Percentiles rank a stretch among this genome's conserved stretches.
Evolutionary conservation across 192 early-diverging fungal genomes (phyloP).

Genomic region (Kappamyces sp.): DNA sequence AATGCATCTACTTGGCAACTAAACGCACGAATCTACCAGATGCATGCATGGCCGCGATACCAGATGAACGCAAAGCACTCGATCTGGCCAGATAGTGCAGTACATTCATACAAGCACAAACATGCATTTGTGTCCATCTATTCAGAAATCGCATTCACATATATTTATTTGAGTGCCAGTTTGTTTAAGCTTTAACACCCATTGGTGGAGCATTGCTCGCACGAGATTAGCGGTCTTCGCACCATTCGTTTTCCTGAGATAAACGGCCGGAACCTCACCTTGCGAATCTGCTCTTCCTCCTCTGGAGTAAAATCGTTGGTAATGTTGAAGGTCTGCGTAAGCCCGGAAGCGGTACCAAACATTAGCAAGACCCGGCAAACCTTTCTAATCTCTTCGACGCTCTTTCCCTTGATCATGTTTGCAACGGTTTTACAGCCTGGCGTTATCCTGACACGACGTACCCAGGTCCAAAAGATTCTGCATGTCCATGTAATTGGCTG

Average conservation of each 20-base stretch:
- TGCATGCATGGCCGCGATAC: no score
- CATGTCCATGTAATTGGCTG: constrained; percentile 62
- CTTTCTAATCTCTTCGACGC: constrained; percentile 79
- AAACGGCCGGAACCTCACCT: constrained; percentile 11
- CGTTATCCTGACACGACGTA: constrained; percentile 14
- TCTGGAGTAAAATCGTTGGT: constrained; percentile 92
- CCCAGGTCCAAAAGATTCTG: constrained; percentile 54
- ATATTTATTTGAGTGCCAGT: no score
- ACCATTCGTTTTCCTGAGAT: constrained; percentile 21
- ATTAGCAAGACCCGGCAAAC: constrained; percentile 59
- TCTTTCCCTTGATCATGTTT: constrained; percentile 86
- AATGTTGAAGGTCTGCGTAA: constrained; percentile 82
- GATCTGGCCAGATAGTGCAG: no score
- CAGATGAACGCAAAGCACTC: no score
- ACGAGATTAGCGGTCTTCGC: constrained; percentile 17
- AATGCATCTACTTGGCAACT: no score
- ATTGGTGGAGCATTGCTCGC: no score
- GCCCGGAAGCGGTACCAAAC: constrained; percentile 61
- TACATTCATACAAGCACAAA: no score
- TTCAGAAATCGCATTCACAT: no score
- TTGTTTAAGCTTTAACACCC: no score
- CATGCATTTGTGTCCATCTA: no score
- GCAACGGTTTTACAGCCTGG: constrained; percentile 78
- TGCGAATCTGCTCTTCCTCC: constrained; percentile 80
- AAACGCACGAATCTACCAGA: no score